These are phyloP conservation scores for Triticum aestivum DNA, from an alignment of 176 grass and related monocot species.

Conservation along the genomic window DNA sequence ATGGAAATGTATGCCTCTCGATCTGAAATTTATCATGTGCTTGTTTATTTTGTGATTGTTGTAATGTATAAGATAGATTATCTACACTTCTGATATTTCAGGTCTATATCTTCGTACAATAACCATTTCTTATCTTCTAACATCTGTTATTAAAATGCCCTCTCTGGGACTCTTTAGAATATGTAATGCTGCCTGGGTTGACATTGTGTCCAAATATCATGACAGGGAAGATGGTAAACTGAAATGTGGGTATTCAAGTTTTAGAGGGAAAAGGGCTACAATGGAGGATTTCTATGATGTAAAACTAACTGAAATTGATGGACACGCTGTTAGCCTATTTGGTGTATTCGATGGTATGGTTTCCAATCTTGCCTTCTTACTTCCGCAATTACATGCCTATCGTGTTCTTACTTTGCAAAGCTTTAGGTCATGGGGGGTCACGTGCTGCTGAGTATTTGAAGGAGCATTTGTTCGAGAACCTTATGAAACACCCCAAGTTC, in stretches of 20 bases:
- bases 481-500: constrained; percentile 87
- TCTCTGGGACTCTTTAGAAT: background rate
- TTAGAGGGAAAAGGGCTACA: constrained; percentile 75
- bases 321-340: constrained; percentile 77
- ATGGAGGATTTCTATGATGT: constrained; percentile 98
- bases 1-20: background rate
- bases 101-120: background rate
- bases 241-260: constrained; percentile 89
- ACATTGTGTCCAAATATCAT: constrained; percentile 36
- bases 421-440: constrained; percentile 85
- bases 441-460: constrained; percentile 89
- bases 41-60: background rate
- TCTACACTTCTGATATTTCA: constrained; percentile 4
- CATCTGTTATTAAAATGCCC: background rate
- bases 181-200: constrained; percentile 33
- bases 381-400: constrained; percentile 15
- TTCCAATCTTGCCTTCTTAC: constrained; percentile 21
- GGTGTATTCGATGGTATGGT: constrained; percentile 87
- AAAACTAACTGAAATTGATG: constrained; percentile 73
- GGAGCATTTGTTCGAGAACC: constrained; percentile 87
- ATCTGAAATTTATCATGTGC: background rate
- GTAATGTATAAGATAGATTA: constrained; percentile 8
- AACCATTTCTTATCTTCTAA: background rate
- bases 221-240: constrained; percentile 83
- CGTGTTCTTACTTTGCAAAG: constrained; percentile 27